These are phyloP conservation scores for Aspergillus hiratsukae DNA, from an alignment of 2,329 filamentous ascomycete species.

Conservation along the genomic window DNA sequence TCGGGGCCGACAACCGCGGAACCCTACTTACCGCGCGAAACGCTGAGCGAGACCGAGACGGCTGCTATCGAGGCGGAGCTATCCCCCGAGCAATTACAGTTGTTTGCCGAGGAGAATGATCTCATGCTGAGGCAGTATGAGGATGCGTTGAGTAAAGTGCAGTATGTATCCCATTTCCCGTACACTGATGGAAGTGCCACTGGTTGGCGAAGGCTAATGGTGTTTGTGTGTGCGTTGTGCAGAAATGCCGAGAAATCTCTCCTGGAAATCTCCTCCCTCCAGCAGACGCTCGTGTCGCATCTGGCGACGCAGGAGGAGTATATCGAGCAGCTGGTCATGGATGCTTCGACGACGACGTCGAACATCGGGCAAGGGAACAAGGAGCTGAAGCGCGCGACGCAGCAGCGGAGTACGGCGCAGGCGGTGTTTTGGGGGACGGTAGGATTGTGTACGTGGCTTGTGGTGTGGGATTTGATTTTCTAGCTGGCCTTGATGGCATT, in stretches of 20 bases:
- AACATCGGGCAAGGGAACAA: slow-evolving; percentile 88
- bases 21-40: background rate
- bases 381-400: slow-evolving; percentile 77
- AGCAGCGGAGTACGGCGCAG: slow-evolving; percentile 67
- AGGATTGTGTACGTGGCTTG: slow-evolving; percentile 67
- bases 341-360: slow-evolving; percentile 74
- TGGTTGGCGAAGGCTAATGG: slow-evolving; percentile 1
- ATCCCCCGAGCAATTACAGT: slow-evolving; percentile 79
- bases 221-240: background rate
- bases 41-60: slow-evolving; percentile 29
- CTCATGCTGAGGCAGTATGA: slow-evolving; percentile 92
- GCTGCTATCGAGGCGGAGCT: slow-evolving; percentile 55
- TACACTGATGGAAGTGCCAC: background rate
- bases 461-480: slow-evolving; percentile 72
- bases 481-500: slow-evolving; percentile 3
- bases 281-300: slow-evolving; percentile 82
- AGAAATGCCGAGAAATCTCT: slow-evolving; percentile 87
- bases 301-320: slow-evolving; percentile 80
- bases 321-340: slow-evolving; percentile 81
- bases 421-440: slow-evolving; percentile 78
- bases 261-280: slow-evolving; percentile 86
- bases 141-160: slow-evolving; percentile 88
- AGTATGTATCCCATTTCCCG: slow-evolving; percentile 55
- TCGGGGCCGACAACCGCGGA: background rate
- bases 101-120: slow-evolving; percentile 91